Conservation (phyloP, 805 yeast genomes). For the Ogataea methanolica region DNA sequence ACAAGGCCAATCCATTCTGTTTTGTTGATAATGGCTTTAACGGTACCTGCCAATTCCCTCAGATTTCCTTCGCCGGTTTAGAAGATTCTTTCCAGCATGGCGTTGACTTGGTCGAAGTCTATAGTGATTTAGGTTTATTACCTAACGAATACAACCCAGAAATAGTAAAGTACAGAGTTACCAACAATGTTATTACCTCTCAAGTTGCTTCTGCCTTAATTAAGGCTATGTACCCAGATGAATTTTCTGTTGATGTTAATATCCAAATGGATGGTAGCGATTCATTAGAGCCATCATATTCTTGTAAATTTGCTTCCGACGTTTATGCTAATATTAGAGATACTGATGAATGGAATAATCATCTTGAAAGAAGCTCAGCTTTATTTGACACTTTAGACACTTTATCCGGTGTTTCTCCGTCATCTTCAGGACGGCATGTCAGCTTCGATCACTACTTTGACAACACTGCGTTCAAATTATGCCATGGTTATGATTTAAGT, state of each 20-base stretch:
- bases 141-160: conserved; percentile 32
- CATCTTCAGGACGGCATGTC: conserved; percentile 19
- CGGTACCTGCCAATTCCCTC: conserved; percentile 36
- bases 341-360: conserved; percentile 33
- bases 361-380: conserved; percentile 27
- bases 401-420: conserved; percentile 23
- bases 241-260: conserved; percentile 26
- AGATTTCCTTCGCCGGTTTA: conserved; percentile 36
- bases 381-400: conserved; percentile 27
- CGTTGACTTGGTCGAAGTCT: conserved; percentile 32
- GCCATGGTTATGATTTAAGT: conserved; percentile 33
- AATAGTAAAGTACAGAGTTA: conserved; percentile 30
- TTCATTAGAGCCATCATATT: conserved; percentile 33
- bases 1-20: conserved; percentile 26
- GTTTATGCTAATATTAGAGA: conserved; percentile 22
- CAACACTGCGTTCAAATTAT: conserved; percentile 35
- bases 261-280: conserved; percentile 29
- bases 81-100: conserved; percentile 38
- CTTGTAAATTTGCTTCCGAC: conserved; percentile 30
- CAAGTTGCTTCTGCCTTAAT: conserved; percentile 36
- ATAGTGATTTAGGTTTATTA: conserved; percentile 30
- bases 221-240: conserved; percentile 34
- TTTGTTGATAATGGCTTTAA: conserved; percentile 21
- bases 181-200: conserved; percentile 36
- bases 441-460: conserved; percentile 39